phyloP scores from a whole-genome alignment of 2,329 filamentous ascomycete species.

The Amphichorda felina region DNA sequence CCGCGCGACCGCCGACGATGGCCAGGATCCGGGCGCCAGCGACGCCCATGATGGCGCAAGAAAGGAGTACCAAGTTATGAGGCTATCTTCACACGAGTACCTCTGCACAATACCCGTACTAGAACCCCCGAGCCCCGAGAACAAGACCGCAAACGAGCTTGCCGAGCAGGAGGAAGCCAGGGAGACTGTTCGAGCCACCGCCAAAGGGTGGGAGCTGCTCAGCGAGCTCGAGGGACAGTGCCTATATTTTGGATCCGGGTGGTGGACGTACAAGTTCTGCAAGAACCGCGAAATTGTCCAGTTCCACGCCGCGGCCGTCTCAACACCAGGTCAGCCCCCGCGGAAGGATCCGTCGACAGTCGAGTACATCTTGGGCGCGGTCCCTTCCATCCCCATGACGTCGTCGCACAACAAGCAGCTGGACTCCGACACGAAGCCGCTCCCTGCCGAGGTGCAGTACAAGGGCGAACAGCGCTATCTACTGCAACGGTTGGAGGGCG shows the following conservation, averaged over 20 bases:
- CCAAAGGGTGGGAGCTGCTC: conserved; percentile 70
- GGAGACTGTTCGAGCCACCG: conserved; percentile 66
- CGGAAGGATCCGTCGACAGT: conserved; percentile 64
- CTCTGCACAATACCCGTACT: conserved; percentile 77
- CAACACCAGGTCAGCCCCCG: conserved; percentile 58
- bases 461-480: conserved; percentile 79
- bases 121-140: conserved; percentile 40
- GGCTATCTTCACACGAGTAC: conserved; percentile 57
- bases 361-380: conserved; percentile 65
- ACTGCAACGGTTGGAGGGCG: conserved; percentile 68
- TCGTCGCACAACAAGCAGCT: conserved; percentile 9
- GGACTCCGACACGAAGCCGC: conserved; percentile 11
- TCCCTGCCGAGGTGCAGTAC: conserved; percentile 57
- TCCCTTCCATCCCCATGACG: conserved; percentile 16
- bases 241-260: conserved; percentile 71
- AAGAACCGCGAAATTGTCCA: conserved; percentile 80
- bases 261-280: conserved; percentile 96
- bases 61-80: conserved; percentile 62
- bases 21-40: conserved; percentile 13
- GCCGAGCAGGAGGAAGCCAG: conserved; percentile 66
- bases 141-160: conserved; percentile 54
- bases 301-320: conserved; percentile 70
- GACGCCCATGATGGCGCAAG: conserved; percentile 16
- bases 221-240: conserved; percentile 71
- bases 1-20: conserved; percentile 18